Evolutionary conservation across 2,329 filamentous ascomycete species (phyloP), one percentile per base, ranked within the genome.

Genomic region (Aspergillus quadrilineatus): DNA sequence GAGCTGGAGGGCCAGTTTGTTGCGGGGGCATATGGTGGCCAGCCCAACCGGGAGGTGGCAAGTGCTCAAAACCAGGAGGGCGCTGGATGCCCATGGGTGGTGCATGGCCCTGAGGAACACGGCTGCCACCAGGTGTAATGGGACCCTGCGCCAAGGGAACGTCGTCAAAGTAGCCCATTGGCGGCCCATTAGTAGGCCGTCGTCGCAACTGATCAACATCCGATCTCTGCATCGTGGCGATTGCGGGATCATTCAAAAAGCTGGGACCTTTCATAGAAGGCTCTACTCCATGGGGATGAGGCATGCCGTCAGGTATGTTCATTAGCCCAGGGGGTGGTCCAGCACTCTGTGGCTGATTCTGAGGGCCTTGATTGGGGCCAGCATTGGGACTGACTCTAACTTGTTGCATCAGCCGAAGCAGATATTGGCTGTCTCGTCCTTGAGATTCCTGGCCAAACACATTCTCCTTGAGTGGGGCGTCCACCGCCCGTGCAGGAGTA

Each of bases 321-420:
- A 69, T 65, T 55, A 69, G 67, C 46, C 69, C 72, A 59, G 68
- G 71, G 36, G 62, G 65, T 17, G 69, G 68, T 4, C 71, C 65
- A 7, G 64, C 60, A 58, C 60, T 67, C 4, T 63, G 65, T 8
- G 71, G 70, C 42, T 67, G 68, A 29, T 60, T 57, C n/a, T 66
- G 64, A 56, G 59, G 68, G 45, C 64, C 63, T 54, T 67, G 62
- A 49, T 65, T 57, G 56, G 61, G 57, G 28, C 63, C 62, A 28
- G 55, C 46, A 58, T 60, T 53, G 51, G 72, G 58, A 39, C 66
- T 70, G 32, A 76, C 65, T 43, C 70, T 71, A 14, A 80, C 77
- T 66, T 83, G 80, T 63, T 88, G 85, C 89, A 96, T 94, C 30
- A 96, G 80, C 59, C 87, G 89, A 74, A 96, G 89, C 48, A 96